Evolutionary conservation across 768 basidiomycete species (phyloP).

Genomic region (Tremella fuciformis): DNA sequence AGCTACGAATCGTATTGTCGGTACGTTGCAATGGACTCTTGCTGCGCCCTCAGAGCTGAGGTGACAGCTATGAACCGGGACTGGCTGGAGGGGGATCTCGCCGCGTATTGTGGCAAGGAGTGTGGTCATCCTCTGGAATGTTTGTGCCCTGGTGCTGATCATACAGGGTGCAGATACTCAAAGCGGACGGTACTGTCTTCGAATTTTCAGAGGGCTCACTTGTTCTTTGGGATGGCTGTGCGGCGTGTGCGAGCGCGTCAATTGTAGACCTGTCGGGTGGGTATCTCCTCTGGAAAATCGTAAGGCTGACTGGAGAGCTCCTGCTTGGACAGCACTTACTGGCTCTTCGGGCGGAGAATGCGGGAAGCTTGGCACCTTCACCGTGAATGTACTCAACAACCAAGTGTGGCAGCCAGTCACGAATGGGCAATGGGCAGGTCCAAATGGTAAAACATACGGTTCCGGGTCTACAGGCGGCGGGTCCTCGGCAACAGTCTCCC

Average conservation of each 20-base stretch:
- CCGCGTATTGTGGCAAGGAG: slow-evolving; percentile 4
- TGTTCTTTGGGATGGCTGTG: slow-evolving; percentile 32
- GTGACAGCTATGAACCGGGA: slow-evolving; percentile 2
- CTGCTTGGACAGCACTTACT: slow-evolving; percentile 11
- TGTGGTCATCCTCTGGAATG: neutral
- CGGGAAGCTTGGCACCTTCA: slow-evolving; percentile 1
- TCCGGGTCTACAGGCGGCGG: too few relatives aligned
- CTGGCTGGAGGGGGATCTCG: slow-evolving; percentile 3
- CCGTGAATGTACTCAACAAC: slow-evolving; percentile 13
- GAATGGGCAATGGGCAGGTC: neutral
- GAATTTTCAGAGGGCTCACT: slow-evolving; percentile 20
- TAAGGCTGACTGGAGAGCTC: slow-evolving; percentile 4
- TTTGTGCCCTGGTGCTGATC: neutral
- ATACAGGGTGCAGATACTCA: slow-evolving; percentile 11
- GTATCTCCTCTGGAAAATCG: slow-evolving; percentile 4
- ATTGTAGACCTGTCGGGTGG: slow-evolving; percentile 26
- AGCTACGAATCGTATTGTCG: neutral
- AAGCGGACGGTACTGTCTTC: slow-evolving; percentile 9
- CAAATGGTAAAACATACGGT: neutral
- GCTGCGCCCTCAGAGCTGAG: neutral
- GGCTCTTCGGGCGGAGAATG: slow-evolving; percentile 5
- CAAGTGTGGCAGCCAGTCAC: slow-evolving; percentile 4
- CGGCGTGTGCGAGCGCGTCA: slow-evolving; percentile 13
- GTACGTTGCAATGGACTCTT: slow-evolving; percentile 3
- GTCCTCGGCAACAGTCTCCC: neutral